These are phyloP conservation scores for Plasmodiophora brassicae DNA, from an alignment of 208 protist genomes.

Conservation along the genomic window DNA sequence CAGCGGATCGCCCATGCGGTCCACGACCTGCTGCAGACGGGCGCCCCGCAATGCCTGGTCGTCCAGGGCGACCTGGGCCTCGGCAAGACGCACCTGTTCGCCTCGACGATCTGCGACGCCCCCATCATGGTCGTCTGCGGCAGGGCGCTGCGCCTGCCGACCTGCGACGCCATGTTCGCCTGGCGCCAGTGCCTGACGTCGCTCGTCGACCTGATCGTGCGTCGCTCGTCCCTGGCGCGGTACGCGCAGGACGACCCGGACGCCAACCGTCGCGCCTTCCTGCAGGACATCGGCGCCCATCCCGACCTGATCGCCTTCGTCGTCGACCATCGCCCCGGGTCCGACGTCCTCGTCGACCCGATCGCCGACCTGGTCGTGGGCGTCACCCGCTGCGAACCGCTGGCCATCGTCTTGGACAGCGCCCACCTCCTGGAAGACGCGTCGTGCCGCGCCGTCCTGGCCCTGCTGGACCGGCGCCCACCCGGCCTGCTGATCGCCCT, in stretches of 20 bases:
- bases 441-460: neutral
- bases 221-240: neutral
- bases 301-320: neutral
- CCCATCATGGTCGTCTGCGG: slow-evolving; percentile 1
- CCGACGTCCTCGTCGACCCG: neutral
- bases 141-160: neutral
- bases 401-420: neutral
- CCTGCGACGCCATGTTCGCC: neutral
- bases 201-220: neutral
- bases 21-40: neutral
- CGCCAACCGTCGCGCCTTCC: neutral
- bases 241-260: neutral
- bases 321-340: too few relatives aligned
- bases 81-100: neutral
- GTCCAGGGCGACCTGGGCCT: neutral
- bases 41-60: neutral
- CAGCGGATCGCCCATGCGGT: neutral
- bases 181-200: neutral
- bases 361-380: neutral
- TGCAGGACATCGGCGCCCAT: neutral
- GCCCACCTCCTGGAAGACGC: neutral
- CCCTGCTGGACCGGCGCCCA: neutral
- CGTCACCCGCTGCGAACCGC: neutral
- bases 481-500: neutral
- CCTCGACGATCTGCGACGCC: neutral